Base-by-base conservation (phyloP, 306 rosid genomes). In the Lablab purpureus region DNA sequence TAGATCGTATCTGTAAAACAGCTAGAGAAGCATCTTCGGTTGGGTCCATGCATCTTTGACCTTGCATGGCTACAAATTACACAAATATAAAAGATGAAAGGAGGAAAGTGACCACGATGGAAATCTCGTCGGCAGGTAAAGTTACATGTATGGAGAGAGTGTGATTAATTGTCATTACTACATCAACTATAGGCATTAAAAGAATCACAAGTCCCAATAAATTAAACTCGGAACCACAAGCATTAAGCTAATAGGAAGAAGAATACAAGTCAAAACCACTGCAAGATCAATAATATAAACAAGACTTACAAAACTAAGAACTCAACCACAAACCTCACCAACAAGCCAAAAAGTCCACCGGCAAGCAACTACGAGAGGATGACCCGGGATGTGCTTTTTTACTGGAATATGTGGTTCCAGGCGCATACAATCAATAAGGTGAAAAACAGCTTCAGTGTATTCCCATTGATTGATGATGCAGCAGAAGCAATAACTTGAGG, bases 161-260 rank as follows among this genome's bases (percentile, higher is more conserved):
- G 76, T 69, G 90, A 89, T 81, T 79, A 81, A 82, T 87, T 64
- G 86, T 84, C 81, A 79, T 73, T 32, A 55, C 83, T 72, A 87
- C 89, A 83, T 65, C 60, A 81, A 62, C 77, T 74, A 71, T 43
- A 81, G 84, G 84, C 79, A 88, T 71, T 83, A 77, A 91, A 89
- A 87, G 93, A 91, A 91, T 89, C 80, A 86, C 84, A 79, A 71
- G 71, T 80, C 84, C 86, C 84, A 67, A 85, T 76, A 73, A 85
- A 89, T 81, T 73, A 81, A 85, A 67, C 80, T 46, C 34, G 86
- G 78, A 82, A 75, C 83, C 78, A 47, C 46, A 78, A 56, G 58
- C 76, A 84, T 74, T 47, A 52, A 67, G 76, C 79, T 64, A 83
- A 80, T 59, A 36, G 52, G 65, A 78, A 54, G 84, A 86, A 79